These are phyloP conservation scores for Russula virescens DNA, from an alignment of 768 basidiomycete genomes.

Conservation along the genomic window DNA sequence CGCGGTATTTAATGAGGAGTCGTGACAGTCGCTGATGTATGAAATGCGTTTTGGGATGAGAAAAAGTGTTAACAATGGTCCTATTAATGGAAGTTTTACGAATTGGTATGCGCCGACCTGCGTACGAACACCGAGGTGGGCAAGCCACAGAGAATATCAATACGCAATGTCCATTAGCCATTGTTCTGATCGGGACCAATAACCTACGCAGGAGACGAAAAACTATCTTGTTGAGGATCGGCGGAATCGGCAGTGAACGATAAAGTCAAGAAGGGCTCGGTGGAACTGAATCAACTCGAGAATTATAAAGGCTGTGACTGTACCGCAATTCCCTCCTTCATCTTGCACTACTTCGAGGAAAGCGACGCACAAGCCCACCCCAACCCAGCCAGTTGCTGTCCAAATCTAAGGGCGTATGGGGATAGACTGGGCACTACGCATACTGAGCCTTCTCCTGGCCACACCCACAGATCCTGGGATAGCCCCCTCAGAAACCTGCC, in stretches of 20 bases:
- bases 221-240: too few relatives aligned
- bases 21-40: too few relatives aligned
- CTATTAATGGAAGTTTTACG: too few relatives aligned
- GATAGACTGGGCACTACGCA: neutral
- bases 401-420: neutral
- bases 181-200: too few relatives aligned
- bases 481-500: neutral
- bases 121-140: neutral
- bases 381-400: too few relatives aligned
- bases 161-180: neutral
- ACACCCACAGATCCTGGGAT: neutral
- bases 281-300: neutral
- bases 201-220: too few relatives aligned
- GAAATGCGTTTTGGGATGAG: too few relatives aligned
- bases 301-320: neutral
- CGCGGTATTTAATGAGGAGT: too few relatives aligned
- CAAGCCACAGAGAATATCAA: neutral
- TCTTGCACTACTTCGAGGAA: neutral
- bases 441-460: slow-evolving; percentile 1
- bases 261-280: neutral
- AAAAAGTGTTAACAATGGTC: too few relatives aligned
- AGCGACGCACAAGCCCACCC: neutral
- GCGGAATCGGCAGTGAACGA: neutral
- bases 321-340: neutral
- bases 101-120: neutral